These are phyloP conservation scores for Sarocladiaceae sp. DNA, from an alignment of 2,329 filamentous ascomycete genomes.

Conservation along the genomic window DNA sequence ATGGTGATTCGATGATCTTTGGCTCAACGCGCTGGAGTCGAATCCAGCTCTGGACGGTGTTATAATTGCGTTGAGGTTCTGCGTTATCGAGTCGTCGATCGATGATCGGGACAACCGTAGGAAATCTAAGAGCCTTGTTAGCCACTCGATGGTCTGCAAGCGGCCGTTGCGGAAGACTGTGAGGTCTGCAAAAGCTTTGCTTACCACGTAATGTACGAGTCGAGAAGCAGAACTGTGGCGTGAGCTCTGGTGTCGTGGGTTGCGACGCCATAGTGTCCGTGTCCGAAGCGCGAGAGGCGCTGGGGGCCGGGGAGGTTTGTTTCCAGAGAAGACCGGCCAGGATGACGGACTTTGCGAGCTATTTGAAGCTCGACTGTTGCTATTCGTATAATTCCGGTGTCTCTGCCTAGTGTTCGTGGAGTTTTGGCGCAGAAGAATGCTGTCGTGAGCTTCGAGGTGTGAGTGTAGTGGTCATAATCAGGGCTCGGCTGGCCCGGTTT, in stretches of 20 bases:
- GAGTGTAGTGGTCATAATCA: neutral
- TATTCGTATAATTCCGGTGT: neutral
- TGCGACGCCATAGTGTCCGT: slow-evolving; percentile 42
- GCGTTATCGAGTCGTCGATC: slow-evolving; percentile 89
- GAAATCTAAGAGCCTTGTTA: slow-evolving; percentile 61
- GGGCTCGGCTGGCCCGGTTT: neutral
- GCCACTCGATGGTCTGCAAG: too few relatives aligned
- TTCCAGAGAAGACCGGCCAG: slow-evolving; percentile 50
- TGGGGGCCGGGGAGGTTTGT: slow-evolving; percentile 32
- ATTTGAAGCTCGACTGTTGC: neutral
- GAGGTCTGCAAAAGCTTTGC: slow-evolving; percentile 14
- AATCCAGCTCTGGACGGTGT: slow-evolving; percentile 71
- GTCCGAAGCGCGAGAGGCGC: slow-evolving; percentile 22
- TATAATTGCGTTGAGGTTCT: slow-evolving; percentile 85
- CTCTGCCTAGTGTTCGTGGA: neutral
- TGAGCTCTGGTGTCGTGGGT: slow-evolving; percentile 49
- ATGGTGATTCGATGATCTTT: slow-evolving; percentile 50
- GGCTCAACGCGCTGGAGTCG: slow-evolving; percentile 72
- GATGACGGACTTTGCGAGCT: slow-evolving; percentile 22
- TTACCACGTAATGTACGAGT: slow-evolving; percentile 64
- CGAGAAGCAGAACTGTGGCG: slow-evolving; percentile 75
- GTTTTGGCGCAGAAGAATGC: neutral
- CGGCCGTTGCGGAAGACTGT: too few relatives aligned
- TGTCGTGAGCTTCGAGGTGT: neutral
- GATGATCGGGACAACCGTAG: slow-evolving; percentile 77